These are phyloP conservation scores for Tephrocybe rancida DNA, from an alignment of 768 basidiomycete species.

Conservation along the genomic window DNA sequence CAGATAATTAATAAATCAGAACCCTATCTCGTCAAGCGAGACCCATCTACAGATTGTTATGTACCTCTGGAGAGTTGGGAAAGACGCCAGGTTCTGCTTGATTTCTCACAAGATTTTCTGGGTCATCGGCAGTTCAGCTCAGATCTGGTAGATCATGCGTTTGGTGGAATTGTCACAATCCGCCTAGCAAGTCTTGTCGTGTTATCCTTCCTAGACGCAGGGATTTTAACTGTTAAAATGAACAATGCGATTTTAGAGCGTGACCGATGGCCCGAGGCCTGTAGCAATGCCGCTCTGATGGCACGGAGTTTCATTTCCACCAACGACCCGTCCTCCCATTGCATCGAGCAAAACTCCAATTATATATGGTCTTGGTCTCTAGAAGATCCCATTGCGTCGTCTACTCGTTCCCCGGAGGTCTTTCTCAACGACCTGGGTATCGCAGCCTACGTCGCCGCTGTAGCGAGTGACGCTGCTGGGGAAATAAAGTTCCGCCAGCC, in stretches of 20 bases:
- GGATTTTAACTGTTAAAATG: neutral
- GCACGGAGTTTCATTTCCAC: neutral
- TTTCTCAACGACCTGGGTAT: neutral
- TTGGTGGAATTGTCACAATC: neutral
- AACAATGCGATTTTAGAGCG: neutral
- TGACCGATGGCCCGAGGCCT: neutral
- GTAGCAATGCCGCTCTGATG: neutral
- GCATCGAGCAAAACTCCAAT: too few relatives aligned
- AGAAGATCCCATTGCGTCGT: too few relatives aligned
- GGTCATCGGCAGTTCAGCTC: neutral
- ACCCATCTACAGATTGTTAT: too few relatives aligned
- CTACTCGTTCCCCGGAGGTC: too few relatives aligned
- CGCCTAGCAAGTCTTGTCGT: neutral
- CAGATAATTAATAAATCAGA: too few relatives aligned
- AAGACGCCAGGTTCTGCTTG: too few relatives aligned
- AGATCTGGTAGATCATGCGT: neutral
- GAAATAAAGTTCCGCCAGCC: neutral
- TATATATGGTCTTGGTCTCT: neutral
- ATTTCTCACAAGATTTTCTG: too few relatives aligned
- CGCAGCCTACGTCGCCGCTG: neutral
- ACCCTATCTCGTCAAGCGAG: too few relatives aligned
- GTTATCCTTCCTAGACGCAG: neutral
- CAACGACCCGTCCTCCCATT: too few relatives aligned
- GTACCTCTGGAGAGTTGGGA: too few relatives aligned
- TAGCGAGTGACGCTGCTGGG: too few relatives aligned